phyloP scores from a whole-genome alignment of 2,329 filamentous ascomycete genomes.

The Aspergillus floridensis region DNA sequence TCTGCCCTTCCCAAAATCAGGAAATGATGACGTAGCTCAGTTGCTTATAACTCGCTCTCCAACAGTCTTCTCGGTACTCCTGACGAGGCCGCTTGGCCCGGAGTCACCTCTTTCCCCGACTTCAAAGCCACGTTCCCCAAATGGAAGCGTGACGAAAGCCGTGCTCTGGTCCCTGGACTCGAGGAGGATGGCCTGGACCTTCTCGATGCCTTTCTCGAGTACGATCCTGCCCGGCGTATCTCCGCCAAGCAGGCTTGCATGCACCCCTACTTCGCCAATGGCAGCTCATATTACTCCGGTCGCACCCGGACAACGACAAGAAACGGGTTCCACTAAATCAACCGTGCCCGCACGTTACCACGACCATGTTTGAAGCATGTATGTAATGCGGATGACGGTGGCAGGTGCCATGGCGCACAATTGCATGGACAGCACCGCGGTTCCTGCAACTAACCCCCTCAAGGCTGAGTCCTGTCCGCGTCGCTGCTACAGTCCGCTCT shows the following conservation, averaged over 20 bases:
- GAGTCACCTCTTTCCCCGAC: slow-evolving; percentile 90
- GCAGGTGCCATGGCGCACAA: slow-evolving; percentile 4
- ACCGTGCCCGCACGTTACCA: slow-evolving; percentile 8
- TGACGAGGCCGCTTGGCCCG: slow-evolving; percentile 78
- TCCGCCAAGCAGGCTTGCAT: slow-evolving; percentile 83
- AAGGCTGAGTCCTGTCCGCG: background rate
- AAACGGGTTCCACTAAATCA: slow-evolving; percentile 40
- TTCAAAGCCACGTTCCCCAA: slow-evolving; percentile 92
- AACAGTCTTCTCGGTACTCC: slow-evolving; percentile 77
- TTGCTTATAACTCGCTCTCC: slow-evolving; percentile 15
- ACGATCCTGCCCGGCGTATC: slow-evolving; percentile 81
- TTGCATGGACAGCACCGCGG: background rate
- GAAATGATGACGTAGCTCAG: background rate
- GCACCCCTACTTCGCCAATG: slow-evolving; percentile 74
- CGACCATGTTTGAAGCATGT: slow-evolving; percentile 19
- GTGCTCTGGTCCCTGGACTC: slow-evolving; percentile 67
- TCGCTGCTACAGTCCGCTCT: slow-evolving; percentile 12
- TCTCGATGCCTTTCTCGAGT: slow-evolving; percentile 70
- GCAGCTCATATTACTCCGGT: slow-evolving; percentile 49
- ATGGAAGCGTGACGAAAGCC: slow-evolving; percentile 71
- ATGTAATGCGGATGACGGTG: slow-evolving; percentile 17
- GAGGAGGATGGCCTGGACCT: slow-evolving; percentile 58
- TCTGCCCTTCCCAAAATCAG: background rate
- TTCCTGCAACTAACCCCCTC: background rate
- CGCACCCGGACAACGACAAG: slow-evolving; percentile 29